A percentile compares a stretch with the other conserved stretches of the same genome.
Evolutionary conservation across 495 filamentous ascomycete genomes (phyloP).

Genomic region (Penicillium longicatenatum): DNA sequence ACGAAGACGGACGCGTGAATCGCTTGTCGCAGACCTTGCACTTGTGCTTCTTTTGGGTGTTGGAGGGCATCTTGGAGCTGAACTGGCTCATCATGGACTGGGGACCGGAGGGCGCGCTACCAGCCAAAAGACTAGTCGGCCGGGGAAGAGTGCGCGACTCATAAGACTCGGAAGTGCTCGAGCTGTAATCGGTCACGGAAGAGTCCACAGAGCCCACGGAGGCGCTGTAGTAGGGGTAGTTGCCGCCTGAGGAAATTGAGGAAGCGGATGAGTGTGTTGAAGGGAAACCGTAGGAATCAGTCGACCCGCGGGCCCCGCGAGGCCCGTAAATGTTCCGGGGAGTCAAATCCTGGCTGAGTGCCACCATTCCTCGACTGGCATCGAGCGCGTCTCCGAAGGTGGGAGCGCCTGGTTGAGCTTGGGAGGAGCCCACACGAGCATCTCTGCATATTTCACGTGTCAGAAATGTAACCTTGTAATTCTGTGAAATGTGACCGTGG

Average conservation of each 20-base stretch:
- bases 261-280: conserved; percentile 89
- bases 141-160: conserved; percentile 86
- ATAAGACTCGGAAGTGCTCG: conserved; percentile 80
- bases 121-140: conserved; percentile 68
- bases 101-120: conserved; percentile 73
- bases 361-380: conserved; percentile 87
- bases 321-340: conserved; percentile 86
- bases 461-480: conserved; percentile 1
- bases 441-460: conserved; percentile 42
- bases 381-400: conserved; percentile 74
- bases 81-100: conserved; percentile 99
- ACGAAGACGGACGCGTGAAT: conserved; percentile 92
- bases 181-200: conserved; percentile 93
- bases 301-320: conserved; percentile 65
- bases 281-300: conserved; percentile 94
- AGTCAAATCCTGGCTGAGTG: conserved; percentile 83
- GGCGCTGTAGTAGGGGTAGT: conserved; percentile 75
- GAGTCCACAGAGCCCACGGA: conserved; percentile 80
- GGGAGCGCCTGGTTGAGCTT: conserved; percentile 33
- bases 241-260: conserved; percentile 83
- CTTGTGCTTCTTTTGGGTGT: conserved; percentile 99
- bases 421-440: conserved; percentile 56
- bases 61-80: conserved; percentile 94
- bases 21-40: conserved; percentile 99
- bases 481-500: background rate